Base-by-base conservation (phyloP, 2,329 filamentous ascomycete genomes). In the Aplosporella prunicola region DNA sequence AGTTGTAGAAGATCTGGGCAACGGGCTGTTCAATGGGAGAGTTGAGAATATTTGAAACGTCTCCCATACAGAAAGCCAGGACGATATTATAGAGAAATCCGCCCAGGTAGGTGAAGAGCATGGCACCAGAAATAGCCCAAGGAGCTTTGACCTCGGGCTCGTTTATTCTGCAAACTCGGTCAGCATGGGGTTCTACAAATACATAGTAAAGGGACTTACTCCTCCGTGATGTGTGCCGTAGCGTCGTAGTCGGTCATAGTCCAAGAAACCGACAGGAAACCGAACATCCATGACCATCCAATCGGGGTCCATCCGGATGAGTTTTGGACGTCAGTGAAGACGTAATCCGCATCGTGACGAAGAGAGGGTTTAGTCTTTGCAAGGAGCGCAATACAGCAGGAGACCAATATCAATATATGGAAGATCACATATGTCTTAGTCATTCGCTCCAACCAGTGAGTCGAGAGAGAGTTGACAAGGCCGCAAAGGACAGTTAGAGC, bases 51-150 rank as follows among this genome's bases (percentile, higher is more conserved):
- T 56, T 55, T n/a, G 48, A 41, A 0, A 62, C 58, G 47, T 74
- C 62, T 20, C 71, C 71, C 65, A 74, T 74, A 57, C 64, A 69
- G 55, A 73, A 75, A 45, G 64, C 68, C 11, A 76, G 64, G 9
- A 74, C 71, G 40, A 76, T 72, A 53, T 71, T 75, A 59, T 72
- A 74, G 25, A 76, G 57, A 50, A 66, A 76, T 28, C 72, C 72
- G 24, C 61, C 64, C 20, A 71, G 49, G 46, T 73, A 75, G 22
- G 72, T 74, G 52, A 74, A 72, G 11, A 63, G 56, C 56, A 76
- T 69, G 25, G 72, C 72, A 14, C 68, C 51, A 4, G 67, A 68
- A 42, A 76, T 76, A 24, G 72, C 71, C 61, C 67, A 71, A n/a
- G 68, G 68, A 2, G 67, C 68, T 43, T 70, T 69, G 46, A 65